Evolutionary conservation across 2,329 filamentous ascomycete species (phyloP).

Genomic region (Aspergillus luchuensis): DNA sequence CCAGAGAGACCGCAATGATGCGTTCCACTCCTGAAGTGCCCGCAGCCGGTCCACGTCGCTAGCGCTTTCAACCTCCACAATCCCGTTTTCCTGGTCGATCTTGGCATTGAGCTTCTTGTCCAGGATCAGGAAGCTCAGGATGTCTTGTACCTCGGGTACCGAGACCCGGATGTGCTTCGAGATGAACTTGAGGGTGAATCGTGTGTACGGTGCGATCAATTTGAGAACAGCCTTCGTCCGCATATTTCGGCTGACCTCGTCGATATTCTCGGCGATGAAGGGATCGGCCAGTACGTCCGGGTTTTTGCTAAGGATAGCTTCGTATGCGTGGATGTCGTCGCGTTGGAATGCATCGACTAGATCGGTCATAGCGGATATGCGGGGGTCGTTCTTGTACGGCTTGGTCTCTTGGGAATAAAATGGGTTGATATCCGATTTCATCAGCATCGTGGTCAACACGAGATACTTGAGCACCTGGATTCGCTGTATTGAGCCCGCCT

Average conservation of each 20-base stretch:
- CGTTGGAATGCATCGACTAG: slow-evolving; percentile 95
- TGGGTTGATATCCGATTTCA: slow-evolving; percentile 97
- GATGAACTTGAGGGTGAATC: slow-evolving; percentile 86
- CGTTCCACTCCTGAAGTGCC: slow-evolving; percentile 72
- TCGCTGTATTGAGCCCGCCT: slow-evolving; percentile 91
- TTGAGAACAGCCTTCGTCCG: slow-evolving; percentile 93
- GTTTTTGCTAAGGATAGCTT: slow-evolving; percentile 82
- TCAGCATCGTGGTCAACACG: slow-evolving; percentile 94
- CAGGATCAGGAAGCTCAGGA: slow-evolving; percentile 90
- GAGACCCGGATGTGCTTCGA: slow-evolving; percentile 85
- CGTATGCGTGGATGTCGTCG: slow-evolving; percentile 90
- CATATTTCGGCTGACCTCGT: slow-evolving; percentile 98
- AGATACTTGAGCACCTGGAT: slow-evolving; percentile 98
- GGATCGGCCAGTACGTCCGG: slow-evolving; percentile 86
- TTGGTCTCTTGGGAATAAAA: slow-evolving; percentile 99
- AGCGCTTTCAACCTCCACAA: slow-evolving; percentile 74
- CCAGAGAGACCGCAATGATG: slow-evolving; percentile 70
- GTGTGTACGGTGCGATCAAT: slow-evolving; percentile 90
- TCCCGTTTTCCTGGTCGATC: slow-evolving; percentile 85
- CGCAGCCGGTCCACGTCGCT: slow-evolving; percentile 70
- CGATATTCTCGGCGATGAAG: slow-evolving; percentile 98
- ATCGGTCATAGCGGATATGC: slow-evolving; percentile 95
- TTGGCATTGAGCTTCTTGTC: slow-evolving; percentile 83
- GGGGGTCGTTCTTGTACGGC: slow-evolving; percentile 92
- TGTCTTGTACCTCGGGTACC: slow-evolving; percentile 85